Conservation (phyloP, 805 yeast species). For the Alloascoidea hylecoeti region DNA sequence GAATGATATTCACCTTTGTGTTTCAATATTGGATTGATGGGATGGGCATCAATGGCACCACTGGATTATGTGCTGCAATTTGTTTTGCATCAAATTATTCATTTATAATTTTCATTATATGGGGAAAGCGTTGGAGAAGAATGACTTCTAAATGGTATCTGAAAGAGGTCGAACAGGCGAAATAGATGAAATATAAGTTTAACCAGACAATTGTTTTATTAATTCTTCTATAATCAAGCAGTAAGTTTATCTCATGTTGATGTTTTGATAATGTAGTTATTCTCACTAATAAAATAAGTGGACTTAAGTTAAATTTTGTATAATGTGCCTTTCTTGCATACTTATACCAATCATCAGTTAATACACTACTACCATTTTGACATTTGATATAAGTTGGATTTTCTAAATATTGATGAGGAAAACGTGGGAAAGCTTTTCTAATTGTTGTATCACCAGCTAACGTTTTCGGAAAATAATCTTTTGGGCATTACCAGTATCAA, state of each 20-base stretch:
- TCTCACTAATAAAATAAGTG: too few species aligned
- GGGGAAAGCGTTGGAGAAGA: background rate
- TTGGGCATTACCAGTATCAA: conserved; percentile 89
- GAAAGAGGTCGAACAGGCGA: background rate
- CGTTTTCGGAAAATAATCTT: conserved; percentile 69
- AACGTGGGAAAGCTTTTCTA: conserved; percentile 87
- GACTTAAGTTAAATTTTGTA: too few species aligned
- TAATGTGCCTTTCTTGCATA: conserved; percentile 92
- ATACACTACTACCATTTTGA: conserved; percentile 67
- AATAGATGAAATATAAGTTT: too few species aligned
- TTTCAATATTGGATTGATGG: conserved; percentile 41
- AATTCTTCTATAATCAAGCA: too few species aligned
- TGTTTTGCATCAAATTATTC: conserved; percentile 34
- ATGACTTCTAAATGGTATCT: background rate
- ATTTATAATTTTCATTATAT: background rate
- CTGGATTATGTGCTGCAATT: conserved; percentile 40
- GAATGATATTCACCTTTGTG: conserved; percentile 44
- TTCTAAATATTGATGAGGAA: conserved; percentile 71
- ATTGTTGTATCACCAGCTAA: conserved; percentile 64
- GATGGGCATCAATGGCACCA: conserved; percentile 40
- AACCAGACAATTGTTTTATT: too few species aligned
- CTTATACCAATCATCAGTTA: conserved; percentile 90
- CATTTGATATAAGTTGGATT: conserved; percentile 81
- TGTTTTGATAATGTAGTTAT: too few species aligned
- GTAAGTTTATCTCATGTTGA: too few species aligned